Evolutionary conservation across 208 protist species (phyloP), one percentile per base, ranked within the genome.

Genomic region (Acanthamoeba rhysodes): DNA sequence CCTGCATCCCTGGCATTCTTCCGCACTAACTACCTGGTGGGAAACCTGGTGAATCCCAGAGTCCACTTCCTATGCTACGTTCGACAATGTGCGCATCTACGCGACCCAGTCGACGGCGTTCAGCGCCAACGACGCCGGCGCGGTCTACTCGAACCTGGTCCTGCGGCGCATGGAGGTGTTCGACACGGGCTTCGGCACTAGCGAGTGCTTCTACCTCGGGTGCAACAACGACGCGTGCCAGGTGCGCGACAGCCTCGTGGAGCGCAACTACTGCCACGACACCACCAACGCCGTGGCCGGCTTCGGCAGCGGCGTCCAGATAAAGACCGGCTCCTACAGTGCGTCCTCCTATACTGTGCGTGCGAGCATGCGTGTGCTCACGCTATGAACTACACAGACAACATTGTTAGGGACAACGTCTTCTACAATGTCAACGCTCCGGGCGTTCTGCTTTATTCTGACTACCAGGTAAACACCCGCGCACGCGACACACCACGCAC

Each of bases 241-340:
- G 74, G 74, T 84, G 10, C 8, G 7, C 37, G 34, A 84, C 22
- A 55, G 41, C 41, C 74, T 84, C 20, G 74, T 84, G 41, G 74
- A 84, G 45, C 74, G 50, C 74, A 84, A 84, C 74, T 84, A 84
- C 37, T 84, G 74, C 74, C 74, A 84, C 37, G 74, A 84, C 74
- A 84, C 74, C 32, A 27, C 12, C 16, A 24, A 53, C 41, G 74
- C 74, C 37, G 5, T 53, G 32, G 8, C 22, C 7, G 74, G 74
- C 37, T 84, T 20, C 24, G 74, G 74, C 16, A 84, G 74, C 45
- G 74, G 74, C 74, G 32, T 84, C 24, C 74, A 84, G 45, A 9
- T 84, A 6, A 84, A 84, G 74, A 84, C 37, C 32, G 74, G 74
- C 5, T 84, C 74, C 41, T 84, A 53, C 41, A 50, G 74, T 84